Conservation (phyloP, 495 filamentous ascomycete genomes). For the Daldinia grandis region DNA sequence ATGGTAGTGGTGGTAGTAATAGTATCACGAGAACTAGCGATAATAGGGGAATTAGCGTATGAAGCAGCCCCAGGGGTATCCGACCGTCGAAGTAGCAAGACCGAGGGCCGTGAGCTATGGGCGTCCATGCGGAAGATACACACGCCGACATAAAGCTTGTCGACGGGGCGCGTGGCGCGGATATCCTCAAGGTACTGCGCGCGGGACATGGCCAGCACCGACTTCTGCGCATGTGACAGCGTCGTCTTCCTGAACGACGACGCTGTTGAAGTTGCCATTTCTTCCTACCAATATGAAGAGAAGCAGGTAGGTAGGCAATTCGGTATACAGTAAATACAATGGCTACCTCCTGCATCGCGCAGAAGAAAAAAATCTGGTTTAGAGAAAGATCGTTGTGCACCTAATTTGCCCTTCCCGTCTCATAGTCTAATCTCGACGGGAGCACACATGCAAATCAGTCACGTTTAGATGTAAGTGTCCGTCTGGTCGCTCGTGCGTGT, state of each 20-base stretch:
- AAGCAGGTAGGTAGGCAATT: neutral
- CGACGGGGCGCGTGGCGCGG: conserved; percentile 23
- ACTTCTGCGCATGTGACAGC: conserved; percentile 40
- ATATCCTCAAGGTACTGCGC: conserved; percentile 37
- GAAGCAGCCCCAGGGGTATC: neutral
- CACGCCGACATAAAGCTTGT: conserved; percentile 40
- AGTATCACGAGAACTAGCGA: no score
- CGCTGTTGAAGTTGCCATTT: conserved; percentile 14
- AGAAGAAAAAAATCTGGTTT: no score
- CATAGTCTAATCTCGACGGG: conserved; percentile 13
- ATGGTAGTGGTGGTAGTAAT: no score
- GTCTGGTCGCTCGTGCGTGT: conserved; percentile 6
- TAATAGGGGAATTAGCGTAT: neutral
- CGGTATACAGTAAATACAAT: no score
- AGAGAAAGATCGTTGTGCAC: neutral
- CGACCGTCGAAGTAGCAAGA: conserved; percentile 36
- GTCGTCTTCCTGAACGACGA: conserved; percentile 35
- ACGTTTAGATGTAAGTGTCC: conserved; percentile 19
- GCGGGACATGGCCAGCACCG: conserved; percentile 43
- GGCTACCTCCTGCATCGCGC: no score
- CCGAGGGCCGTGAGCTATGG: conserved; percentile 31
- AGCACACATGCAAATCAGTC: conserved; percentile 22
- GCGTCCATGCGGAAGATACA: conserved; percentile 43
- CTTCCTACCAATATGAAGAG: neutral
- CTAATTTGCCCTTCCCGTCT: neutral